phyloP scores from a whole-genome alignment of 2,329 filamentous ascomycete species.

The Gremmenia infestans region DNA sequence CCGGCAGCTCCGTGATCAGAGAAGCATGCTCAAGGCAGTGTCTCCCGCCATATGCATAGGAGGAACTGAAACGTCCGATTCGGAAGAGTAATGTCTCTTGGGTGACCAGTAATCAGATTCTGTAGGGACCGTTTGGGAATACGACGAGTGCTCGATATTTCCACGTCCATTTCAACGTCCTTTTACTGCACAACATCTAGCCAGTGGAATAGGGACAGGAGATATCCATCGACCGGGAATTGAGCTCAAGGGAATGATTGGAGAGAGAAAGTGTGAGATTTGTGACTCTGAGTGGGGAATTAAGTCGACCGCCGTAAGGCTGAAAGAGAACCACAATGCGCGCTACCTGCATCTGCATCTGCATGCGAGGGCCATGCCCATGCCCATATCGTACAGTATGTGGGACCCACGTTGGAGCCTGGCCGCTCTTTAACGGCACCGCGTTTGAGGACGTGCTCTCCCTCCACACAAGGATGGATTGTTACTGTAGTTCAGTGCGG shows the following conservation, averaged over 20 bases:
- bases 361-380: too few species aligned
- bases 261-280: background rate
- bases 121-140: background rate
- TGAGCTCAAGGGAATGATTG: background rate
- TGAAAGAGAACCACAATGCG: slow-evolving; percentile 1
- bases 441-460: too few species aligned
- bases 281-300: background rate
- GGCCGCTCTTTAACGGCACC: too few species aligned
- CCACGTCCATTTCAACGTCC: background rate
- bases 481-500: background rate
- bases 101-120: background rate
- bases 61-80: background rate
- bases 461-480: background rate
- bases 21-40: background rate
- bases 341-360: background rate
- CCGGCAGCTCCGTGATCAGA: background rate
- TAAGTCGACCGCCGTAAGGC: slow-evolving; percentile 1
- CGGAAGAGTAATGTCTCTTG: background rate
- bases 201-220: background rate
- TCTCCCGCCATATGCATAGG: background rate
- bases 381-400: too few species aligned
- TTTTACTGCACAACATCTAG: background rate
- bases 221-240: background rate
- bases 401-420: too few species aligned
- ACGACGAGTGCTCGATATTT: background rate